Base-by-base conservation (phyloP, 495 filamentous ascomycete genomes). In the Talaromyces thailandensis region DNA sequence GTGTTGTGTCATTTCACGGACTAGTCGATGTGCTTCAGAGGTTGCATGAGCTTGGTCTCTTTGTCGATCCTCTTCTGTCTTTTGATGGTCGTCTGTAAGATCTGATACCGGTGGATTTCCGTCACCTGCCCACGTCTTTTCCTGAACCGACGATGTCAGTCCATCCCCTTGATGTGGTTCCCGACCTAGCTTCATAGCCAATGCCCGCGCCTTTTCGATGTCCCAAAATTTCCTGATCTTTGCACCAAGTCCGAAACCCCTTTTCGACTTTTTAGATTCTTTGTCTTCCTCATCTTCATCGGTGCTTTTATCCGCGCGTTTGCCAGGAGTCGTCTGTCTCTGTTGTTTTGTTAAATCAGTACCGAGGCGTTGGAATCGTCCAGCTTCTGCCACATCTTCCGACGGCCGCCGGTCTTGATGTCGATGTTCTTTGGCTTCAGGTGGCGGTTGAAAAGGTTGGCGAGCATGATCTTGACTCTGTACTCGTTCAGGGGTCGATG, bases 21-120 rank as follows among this genome's bases (percentile, higher is more conserved):
- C 66, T 7, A 70, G 32, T 14, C 68, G 64, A 59, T 70, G 66
- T 1, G 68, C 68, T 23, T 70, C 68, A 3, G 64, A 62, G 11
- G 62, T 63, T 11, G 62, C 53, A 58, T 56, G 40, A 6, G 53
- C 62, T 35, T 63, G 62, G 60, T 68, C 37, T 53, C 63, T 31
- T 62, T 70, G 65, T 29, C 70, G 72, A 50, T 69, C 63, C 32
- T 74, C 68, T 37, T 68, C 65, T 24, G 66, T 68, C 60, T 73
- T 73, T 21, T 72, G 62, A 29, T 71, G 72, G 23, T 72, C 60
- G 51, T 73, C 73, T 7, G 71, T 71, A 16, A 74, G 48, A 32
- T 73, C 69, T 4, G 70, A 70, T 21, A 68, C 25, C 0, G 73
- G 64, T 18, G 61, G 61, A 56, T 66, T 66, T 45, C 68, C 64